Base-by-base conservation (phyloP, 176 grass and related monocot species). In the Ananas comosus region DNA sequence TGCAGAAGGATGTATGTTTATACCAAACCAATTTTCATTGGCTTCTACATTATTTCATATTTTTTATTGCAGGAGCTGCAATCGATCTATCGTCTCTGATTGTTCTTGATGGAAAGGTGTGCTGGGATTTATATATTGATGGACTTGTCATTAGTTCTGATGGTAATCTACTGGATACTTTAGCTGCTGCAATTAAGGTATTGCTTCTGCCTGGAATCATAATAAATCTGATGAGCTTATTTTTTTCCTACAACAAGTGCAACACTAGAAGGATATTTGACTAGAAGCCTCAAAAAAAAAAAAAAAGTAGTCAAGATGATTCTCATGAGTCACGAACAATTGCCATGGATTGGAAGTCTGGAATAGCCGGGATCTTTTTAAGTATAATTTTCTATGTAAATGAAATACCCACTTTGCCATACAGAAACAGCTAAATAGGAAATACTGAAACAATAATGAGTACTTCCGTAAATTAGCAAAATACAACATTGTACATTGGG, bases 181-280 rank as follows among this genome's bases (percentile, higher is more conserved):
- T 96, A 67, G 88, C 85, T 80, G 81, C 88, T 51, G 88, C 86
- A 18, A 81, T 96, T 70, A 96, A 91, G 83, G 92, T 96, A 80
- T 83, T 4, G 75, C 10, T 42, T 42, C 21, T 72, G 69, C 51
- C 69, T 59, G 14, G 14, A 17, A 14, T 59, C 14, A 17, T 59
- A 9, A 17, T 18, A 59, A 17, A 17, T 59, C 14, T 59, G 19
- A 18, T 18, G n/a, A 59, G 13, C 54, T 59, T 14, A 9, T 10
- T 59, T 59, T 59, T 59, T 18, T 59, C n/a, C 54, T 59, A 59
- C 19, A 59, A 42, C 6, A 7, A 7, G 33, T 42, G 33, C 33
- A 42, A 42, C 4, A 42, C 6, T 42, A 42, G 33, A 42, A 42
- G 33, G 33, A 42, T 42, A 42, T 42, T 42, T 42, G 33, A 42